Evolutionary conservation across 116 monocot genomes (phyloP), one percentile per base, ranked within the genome.

Genomic region (Papilionanthe hybrid): DNA sequence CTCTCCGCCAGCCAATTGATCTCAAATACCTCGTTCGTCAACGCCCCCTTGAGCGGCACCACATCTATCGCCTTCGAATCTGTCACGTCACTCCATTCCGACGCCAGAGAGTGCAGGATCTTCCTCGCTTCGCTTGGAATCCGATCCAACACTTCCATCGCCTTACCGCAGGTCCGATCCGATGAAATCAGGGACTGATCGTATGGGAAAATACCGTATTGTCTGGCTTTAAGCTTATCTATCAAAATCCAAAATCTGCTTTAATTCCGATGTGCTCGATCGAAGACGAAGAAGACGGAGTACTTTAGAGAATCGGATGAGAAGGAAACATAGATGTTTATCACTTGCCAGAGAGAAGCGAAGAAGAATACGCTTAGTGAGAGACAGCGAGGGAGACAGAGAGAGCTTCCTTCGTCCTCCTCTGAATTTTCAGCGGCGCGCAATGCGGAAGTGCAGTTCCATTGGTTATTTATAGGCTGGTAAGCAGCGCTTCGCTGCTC

Each of bases 1-100:
- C 69, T 77, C 29, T 20, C 73, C n/a, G 87, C 75, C 2, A 79
- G 81, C 97, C 97, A 97, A 25, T 81, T 86, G 82, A 97, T 83
- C 84, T 92, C 87, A 83, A 89, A 97, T 17, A 97, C 91, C 86
- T 91, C 82, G 86, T 97, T 97, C 12, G 97, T 97, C 97, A 97
- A 91, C 27, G 97, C 97, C 63, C 97, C 97, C 81, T 86, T 94
- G 7, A 97, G 79, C 79, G 75, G 89, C 41, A 83, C 66, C 81
- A 94, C 92, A 79, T 89, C 86, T 12, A 91, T 67, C 9, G 91
- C 88, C 41, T 58, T 76, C 15, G 60, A 57, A 75, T 93, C 94
- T 9, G 67, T 79, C 66, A 91, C 94, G 66, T 90, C 91, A 63
- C 83, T 78, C 97, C 97, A 97, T 7, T 72, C 76, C 5, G 89